Conservation (phyloP, 768 basidiomycete genomes). For the Piloderma croceum region DNA sequence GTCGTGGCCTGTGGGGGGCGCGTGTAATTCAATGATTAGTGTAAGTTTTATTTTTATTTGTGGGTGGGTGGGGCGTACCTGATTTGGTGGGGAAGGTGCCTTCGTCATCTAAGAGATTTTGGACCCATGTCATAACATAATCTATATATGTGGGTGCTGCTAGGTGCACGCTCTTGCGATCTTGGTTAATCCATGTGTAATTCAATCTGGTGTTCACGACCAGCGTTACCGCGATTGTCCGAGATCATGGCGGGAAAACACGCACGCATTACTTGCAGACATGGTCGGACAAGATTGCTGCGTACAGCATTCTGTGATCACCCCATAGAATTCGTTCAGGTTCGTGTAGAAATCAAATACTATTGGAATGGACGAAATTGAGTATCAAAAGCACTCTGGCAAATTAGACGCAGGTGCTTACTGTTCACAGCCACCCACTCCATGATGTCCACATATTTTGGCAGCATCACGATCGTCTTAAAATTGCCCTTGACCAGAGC, state of each 20-base stretch:
- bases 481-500: conserved; percentile 97
- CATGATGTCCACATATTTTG: conserved; percentile 92
- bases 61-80: conserved; percentile 44
- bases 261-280: conserved; percentile 83
- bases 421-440: conserved; percentile 97
- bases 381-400: neutral
- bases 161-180: conserved; percentile 79
- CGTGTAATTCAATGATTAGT: neutral
- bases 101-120: conserved; percentile 92
- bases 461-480: conserved; percentile 95
- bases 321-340: conserved; percentile 94
- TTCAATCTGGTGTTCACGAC: conserved; percentile 53
- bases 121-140: conserved; percentile 96
- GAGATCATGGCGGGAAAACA: conserved; percentile 7
- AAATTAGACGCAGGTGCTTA: conserved; percentile 35
- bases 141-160: conserved; percentile 96
- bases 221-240: neutral
- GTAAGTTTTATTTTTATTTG: too few species aligned
- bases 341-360: conserved; percentile 98
- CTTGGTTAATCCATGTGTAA: conserved; percentile 92
- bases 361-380: conserved; percentile 30
- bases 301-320: conserved; percentile 89
- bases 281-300: conserved; percentile 86
- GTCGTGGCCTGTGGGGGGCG: conserved; percentile 55
- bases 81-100: conserved; percentile 92